Evolutionary conservation across 345 rosid genomes (phyloP), one percentile per base, ranked within the genome.

Genomic region (Dipteronia sinensis): DNA sequence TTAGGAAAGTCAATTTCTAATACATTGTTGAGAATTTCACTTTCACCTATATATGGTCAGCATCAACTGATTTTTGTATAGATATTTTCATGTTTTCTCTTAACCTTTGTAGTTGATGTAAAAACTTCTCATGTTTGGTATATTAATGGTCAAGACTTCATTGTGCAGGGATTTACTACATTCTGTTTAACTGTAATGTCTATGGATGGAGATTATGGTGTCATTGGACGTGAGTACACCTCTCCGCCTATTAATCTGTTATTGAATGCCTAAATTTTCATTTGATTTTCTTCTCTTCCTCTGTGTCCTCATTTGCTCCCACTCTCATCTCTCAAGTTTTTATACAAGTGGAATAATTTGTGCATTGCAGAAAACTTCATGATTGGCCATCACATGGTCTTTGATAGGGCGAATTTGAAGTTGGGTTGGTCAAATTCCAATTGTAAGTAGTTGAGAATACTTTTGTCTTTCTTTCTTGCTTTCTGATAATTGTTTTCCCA

Each of bases 301-400:
- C 27, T 20, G 4, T 64, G 17, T 27, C 38, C 65, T 62, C 53
- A 29, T 16, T 62, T 0, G 23, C 10, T 11, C 49, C 8, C 0
- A 25, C 16, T 58, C 16, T 56, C 8, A 13, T 2, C n/a, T n/a
- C 17, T 1, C 20, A 2, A 27, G 13, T 56, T 3, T n/a, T 59
- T 59, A 7, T 44, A 65, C 27, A 65, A 20, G 67, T 67, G 55
- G 46, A 51, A 59, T 27, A 12, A 53, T 42, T 10, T 69, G 23
- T 78, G 44, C 34, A 22, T 78, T 86, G 83, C 88, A 86, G 88
- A 86, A 64, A 81, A 86, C 82, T 86, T 79, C 82, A 79, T 86
- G 85, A 77, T 74, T 22, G 86, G 83, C 23, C 79, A 86, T 77
- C 83, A 12, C 59, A 47, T 86, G 64, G 85, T 83, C 76, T 83